These are phyloP conservation scores for Bipolaris oryzae DNA, from an alignment of 2,329 filamentous ascomycete species.

Conservation along the genomic window DNA sequence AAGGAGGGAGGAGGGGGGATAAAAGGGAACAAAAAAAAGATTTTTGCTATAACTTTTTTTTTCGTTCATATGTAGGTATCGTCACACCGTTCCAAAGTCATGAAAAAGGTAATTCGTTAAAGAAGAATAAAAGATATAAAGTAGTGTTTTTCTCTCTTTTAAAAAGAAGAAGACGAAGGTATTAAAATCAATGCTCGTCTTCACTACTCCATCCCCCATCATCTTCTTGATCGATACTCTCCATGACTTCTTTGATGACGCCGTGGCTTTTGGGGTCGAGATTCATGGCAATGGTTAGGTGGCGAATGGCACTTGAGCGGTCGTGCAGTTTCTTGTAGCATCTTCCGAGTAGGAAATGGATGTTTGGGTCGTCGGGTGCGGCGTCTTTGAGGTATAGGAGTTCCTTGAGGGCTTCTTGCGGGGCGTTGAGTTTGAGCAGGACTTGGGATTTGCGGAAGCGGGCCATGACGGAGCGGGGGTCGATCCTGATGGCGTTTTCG, in stretches of 20 bases:
- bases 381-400: constrained; percentile 87
- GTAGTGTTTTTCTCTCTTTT: too few relatives aligned
- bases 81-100: too few relatives aligned
- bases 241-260: constrained; percentile 96
- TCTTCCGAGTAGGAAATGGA: constrained; percentile 92
- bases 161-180: background rate
- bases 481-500: constrained; percentile 78
- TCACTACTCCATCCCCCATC: constrained; percentile 49
- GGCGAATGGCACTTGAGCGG: constrained; percentile 78
- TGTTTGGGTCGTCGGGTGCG: constrained; percentile 91
- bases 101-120: too few relatives aligned
- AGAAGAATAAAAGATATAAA: background rate
- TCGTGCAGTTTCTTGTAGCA: constrained; percentile 66
- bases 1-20: too few relatives aligned
- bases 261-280: constrained; percentile 95
- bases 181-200: constrained; percentile 32
- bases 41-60: too few relatives aligned
- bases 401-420: constrained; percentile 77
- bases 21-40: too few relatives aligned
- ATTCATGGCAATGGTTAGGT: constrained; percentile 94
- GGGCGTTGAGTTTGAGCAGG: constrained; percentile 73
- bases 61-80: too few relatives aligned
- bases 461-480: constrained; percentile 79
- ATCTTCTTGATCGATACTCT: constrained; percentile 80
- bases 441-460: constrained; percentile 92